Conservation (phyloP, 78 protist genomes). For the Tieghemostelium lacteum region DNA sequence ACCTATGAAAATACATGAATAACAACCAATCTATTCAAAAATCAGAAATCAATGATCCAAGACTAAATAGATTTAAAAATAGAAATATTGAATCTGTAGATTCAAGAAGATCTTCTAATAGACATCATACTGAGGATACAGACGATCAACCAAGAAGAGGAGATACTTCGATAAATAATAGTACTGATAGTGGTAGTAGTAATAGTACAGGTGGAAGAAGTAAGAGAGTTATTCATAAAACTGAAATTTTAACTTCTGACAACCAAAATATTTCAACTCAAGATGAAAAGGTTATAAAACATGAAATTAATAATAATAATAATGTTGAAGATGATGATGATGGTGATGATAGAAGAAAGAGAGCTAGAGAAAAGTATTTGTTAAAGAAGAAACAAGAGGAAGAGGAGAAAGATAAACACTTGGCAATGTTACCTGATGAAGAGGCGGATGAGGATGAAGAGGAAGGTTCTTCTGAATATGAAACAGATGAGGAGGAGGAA, state of each 20-base stretch:
- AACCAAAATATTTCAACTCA: not conserved
- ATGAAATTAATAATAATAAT: too few species aligned
- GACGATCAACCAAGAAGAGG: not conserved
- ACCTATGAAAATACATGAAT: too few species aligned
- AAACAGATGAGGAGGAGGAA: conserved; percentile 36
- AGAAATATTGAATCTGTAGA: not conserved
- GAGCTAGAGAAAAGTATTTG: conserved; percentile 58
- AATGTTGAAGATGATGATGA: conserved; percentile 9
- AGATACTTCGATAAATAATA: not conserved
- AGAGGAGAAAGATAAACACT: not conserved
- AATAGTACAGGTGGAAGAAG: not conserved
- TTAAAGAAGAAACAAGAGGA: conserved; percentile 21
- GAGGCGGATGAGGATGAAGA: conserved; percentile 30
- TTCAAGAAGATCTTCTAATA: not conserved
- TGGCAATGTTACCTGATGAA: not conserved
- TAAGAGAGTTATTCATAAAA: conserved; percentile 49
- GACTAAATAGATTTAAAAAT: conserved; percentile 54
- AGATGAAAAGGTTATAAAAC: too few species aligned
- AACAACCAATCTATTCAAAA: too few species aligned
- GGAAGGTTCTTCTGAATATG: conserved; percentile 23
- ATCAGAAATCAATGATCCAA: conserved; percentile 17
- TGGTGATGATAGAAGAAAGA: conserved; percentile 63
- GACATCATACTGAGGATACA: conserved; percentile 26
- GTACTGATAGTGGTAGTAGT: not conserved
- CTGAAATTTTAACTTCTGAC: conserved; percentile 18